A percentile compares a stretch with the other conserved stretches of the same genome.
These are phyloP conservation scores for Neolentinus lepideus DNA, from an alignment of 1,284 basidiomycete genomes.

Conservation along the genomic window DNA sequence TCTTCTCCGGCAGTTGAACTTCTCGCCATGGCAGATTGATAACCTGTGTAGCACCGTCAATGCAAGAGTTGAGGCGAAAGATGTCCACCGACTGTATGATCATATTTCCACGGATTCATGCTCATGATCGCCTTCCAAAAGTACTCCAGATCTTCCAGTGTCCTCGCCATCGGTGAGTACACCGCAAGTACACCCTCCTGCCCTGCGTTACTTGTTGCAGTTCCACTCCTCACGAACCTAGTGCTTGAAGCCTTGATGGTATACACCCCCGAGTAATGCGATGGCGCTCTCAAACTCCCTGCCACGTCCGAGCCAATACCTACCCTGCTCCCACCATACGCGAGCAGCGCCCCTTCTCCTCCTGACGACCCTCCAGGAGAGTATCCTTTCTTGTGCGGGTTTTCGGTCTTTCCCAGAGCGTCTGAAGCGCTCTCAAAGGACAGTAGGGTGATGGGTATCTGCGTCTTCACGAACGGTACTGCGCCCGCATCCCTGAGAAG, in stretches of 20 bases:
- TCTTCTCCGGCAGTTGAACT: conserved; percentile 35
- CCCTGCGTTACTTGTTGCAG: conserved; percentile 40
- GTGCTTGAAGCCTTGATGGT: conserved; percentile 48
- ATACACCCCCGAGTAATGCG: conserved; percentile 65
- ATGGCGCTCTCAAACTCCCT: conserved; percentile 69
- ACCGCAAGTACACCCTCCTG: conserved; percentile 55
- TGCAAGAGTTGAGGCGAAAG: background rate
- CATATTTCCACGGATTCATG: conserved; percentile 55
- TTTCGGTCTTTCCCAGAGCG: conserved; percentile 59
- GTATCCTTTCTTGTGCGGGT: conserved; percentile 54
- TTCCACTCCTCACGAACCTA: conserved; percentile 44
- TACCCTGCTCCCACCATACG: conserved; percentile 60
- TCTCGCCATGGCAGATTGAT: conserved; percentile 49
- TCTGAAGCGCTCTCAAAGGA: conserved; percentile 71
- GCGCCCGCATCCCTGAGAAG: conserved; percentile 65
- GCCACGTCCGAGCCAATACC: conserved; percentile 73
- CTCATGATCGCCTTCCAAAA: conserved; percentile 53
- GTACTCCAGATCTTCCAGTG: conserved; percentile 58
- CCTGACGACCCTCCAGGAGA: conserved; percentile 66
- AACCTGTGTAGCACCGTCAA: conserved; percentile 26
- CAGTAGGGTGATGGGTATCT: conserved; percentile 64
- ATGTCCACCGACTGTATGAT: conserved; percentile 35
- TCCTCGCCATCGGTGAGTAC: conserved; percentile 65
- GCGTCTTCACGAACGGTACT: conserved; percentile 75
- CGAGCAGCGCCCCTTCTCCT: conserved; percentile 66